Evolutionary conservation across 495 filamentous ascomycete species (phyloP).

Genomic region (Podospora conica): DNA sequence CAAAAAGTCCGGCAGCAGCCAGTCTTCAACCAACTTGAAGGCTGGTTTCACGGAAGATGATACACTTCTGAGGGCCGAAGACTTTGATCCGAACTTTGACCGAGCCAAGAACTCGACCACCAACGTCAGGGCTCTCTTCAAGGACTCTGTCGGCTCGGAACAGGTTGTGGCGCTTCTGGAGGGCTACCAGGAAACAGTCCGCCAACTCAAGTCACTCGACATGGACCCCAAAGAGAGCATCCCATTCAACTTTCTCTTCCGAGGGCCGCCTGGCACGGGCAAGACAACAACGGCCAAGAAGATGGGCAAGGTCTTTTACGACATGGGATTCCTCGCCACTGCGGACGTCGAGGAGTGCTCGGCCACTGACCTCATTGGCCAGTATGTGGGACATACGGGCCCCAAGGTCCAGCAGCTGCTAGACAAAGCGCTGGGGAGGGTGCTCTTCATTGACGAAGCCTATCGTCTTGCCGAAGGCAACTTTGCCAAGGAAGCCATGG

Average conservation of each 20-base stretch:
- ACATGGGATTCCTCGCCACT: conserved; percentile 57
- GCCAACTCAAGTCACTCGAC: conserved; percentile 48
- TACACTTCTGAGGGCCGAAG: conserved; percentile 47
- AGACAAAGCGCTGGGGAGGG: conserved; percentile 54
- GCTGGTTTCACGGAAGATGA: not conserved
- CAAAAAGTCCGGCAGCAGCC: not conserved
- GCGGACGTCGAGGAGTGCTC: conserved; percentile 54
- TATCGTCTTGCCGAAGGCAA: conserved; percentile 52
- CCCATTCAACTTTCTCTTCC: conserved; percentile 42
- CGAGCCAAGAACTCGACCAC: conserved; percentile 44
- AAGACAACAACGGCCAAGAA: conserved; percentile 67
- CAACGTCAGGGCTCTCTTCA: conserved; percentile 54
- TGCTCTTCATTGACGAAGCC: conserved; percentile 65
- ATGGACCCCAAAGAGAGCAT: conserved; percentile 49
- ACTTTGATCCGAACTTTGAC: conserved; percentile 65
- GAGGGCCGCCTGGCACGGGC: conserved; percentile 53
- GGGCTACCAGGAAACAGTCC: conserved; percentile 52
- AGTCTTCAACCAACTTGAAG: not conserved
- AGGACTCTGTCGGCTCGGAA: conserved; percentile 62
- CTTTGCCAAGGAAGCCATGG: conserved; percentile 65
- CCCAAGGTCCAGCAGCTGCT: conserved; percentile 56
- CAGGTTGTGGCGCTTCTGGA: conserved; percentile 52
- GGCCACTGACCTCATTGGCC: conserved; percentile 55
- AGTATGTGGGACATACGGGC: conserved; percentile 57
- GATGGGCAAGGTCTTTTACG: conserved; percentile 69